Evolutionary conservation across 768 basidiomycete genomes (phyloP), one percentile per base, ranked within the genome.

Genomic region (Punctularia strigosozonata): DNA sequence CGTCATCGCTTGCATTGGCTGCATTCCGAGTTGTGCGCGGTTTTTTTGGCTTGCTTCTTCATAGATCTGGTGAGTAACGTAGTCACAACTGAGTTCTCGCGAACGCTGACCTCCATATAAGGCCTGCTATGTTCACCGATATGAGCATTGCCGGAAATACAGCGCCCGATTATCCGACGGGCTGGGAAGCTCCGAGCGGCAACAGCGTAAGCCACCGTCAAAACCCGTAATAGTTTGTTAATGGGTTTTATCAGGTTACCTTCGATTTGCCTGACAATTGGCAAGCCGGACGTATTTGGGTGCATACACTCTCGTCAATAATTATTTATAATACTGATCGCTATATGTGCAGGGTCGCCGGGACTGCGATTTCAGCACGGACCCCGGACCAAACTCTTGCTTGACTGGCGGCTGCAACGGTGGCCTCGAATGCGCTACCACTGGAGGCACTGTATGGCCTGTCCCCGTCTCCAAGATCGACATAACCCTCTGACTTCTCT

Each of bases 261-360:
- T 71, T 77, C 53, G 49, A 50, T 22, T 76, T 82, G 23, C 78
- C 77, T 10, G 65, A 75, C 46, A 65, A 71, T 49, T 82, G 80
- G 79, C 69, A 62, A 22, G 58, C 78, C 1, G 80, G 76, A 18
- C 67, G 80, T 36, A 79, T 75, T 40, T 66, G 80, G 83, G 79
- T 67, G n/a, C n/a, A 38, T 5, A 44, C 31, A 17, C 14, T 31
- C 17, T 22, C 10, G 15, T 7, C 14, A 31, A 8, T 13, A 36
- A 10, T 13, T 21, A 8, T n/a, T 10, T 25, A 13, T 14, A 46
- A 36, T 8, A 1, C 4, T 25, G 6, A 14, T 25, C 14, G 14
- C 31, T n/a, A 2, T 3, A 2, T 17, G 6, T 25, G 14, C 33
- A 51, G 51, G 49, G 40, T 14, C 36, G 33, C 22, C 49, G 39